A percentile compares a stretch with the other conserved stretches of the same genome.
phyloP scores from a whole-genome alignment of 2,329 filamentous ascomycete species.

The Trichophyton mentagrophytes region DNA sequence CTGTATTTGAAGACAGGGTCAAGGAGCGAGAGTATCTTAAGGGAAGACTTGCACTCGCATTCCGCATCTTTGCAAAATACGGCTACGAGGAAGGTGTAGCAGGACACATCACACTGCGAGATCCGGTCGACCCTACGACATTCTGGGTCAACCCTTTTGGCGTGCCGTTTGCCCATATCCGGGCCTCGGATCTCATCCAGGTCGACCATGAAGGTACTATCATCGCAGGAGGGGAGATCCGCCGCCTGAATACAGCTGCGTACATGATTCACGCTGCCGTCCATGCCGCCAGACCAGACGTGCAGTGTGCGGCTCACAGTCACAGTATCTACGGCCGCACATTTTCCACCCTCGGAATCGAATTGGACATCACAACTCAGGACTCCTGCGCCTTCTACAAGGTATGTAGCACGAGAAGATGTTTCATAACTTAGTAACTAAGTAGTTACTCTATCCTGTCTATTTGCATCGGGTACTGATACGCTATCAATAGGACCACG shows the following conservation, averaged over 20 bases:
- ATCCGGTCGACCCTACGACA: constrained; percentile 46
- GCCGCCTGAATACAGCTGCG: constrained; percentile 36
- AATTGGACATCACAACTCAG: constrained; percentile 35
- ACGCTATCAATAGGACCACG: constrained; percentile 32
- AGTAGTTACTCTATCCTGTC: neutral
- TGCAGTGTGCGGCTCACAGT: constrained; percentile 43
- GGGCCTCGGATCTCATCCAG: constrained; percentile 53
- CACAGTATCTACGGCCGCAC: constrained; percentile 42
- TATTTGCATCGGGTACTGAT: neutral
- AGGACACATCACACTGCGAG: constrained; percentile 50
- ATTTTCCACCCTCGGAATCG: constrained; percentile 31
- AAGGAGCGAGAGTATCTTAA: constrained; percentile 43
- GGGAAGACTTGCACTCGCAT: constrained; percentile 42
- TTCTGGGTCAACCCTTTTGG: constrained; percentile 58
- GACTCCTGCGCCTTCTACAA: constrained; percentile 36
- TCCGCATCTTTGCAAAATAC: constrained; percentile 46
- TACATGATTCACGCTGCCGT: constrained; percentile 44
- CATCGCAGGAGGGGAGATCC: constrained; percentile 46
- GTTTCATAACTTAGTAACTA: neutral
- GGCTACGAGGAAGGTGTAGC: constrained; percentile 50
- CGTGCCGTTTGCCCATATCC: constrained; percentile 49
- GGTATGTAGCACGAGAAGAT: constrained; percentile 14
- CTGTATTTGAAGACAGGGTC: constrained; percentile 30
- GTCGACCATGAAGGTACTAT: constrained; percentile 50
- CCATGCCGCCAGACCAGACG: constrained; percentile 43